Evolutionary conservation across 495 filamentous ascomycete species (phyloP), one percentile per base, ranked within the genome.

Genomic region (Aspergillus incahuasiensis): DNA sequence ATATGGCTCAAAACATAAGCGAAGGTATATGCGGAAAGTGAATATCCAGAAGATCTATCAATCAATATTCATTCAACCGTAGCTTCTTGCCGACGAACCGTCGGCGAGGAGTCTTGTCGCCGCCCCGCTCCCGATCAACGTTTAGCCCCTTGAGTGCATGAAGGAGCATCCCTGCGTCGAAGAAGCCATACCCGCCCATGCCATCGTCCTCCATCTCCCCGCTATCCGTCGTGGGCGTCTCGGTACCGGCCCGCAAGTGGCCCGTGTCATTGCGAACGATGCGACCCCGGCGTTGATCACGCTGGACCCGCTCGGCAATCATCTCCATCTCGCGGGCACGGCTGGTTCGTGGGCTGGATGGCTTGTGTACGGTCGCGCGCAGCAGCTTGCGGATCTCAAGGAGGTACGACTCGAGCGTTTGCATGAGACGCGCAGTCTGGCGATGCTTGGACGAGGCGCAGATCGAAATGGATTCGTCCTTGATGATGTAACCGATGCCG

Each of bases 401-500:
- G 30, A 98, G 81, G 67, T 97, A 98, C 39, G 76, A 81, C 70
- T 97, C 94, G 4, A 98, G 74, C 0, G 90, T 87, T 55, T 97
- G 89, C 57, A 97, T 84, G 61, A 92, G 90, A 5, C 94, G 85
- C 57, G 84, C 84, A 0, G 94, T 98, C 72, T 98, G 94, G 9
- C 94, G 76, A 65, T 98, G 94, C 66, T 96, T 96, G 45, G 86
- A 91, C 11, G 83, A 86, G 0, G 92, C 91, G 68, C 94, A 97
- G 67, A 98, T 95, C 30, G 85, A 89, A 62, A 98, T 87, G 46
- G 81, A 79, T 35, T 96, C 92, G 63, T 96, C 92, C 70, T 98
- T 98, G 82, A 98, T 97, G 63, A 98, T 97, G 71, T 98, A 98
- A 12, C 94, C 94, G 52, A 98, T 95, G 12, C 95, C 94, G 68